Evolutionary conservation across 768 basidiomycete species (phyloP).

Genomic region (Leccinum imitatum): DNA sequence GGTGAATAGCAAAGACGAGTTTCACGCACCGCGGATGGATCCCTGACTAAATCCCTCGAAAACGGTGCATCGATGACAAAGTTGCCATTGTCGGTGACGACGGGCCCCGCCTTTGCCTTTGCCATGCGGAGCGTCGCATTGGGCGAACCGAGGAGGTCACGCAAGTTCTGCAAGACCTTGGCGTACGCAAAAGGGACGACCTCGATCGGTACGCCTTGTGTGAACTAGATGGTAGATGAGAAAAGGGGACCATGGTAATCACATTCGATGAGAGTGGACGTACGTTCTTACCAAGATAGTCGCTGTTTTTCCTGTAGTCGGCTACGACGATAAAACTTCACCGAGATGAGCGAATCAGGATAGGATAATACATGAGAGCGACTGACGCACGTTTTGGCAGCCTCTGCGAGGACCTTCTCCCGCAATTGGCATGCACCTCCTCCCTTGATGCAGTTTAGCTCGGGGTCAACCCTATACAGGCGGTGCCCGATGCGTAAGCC

Average conservation of each 20-base stretch:
- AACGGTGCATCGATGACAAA: conserved; percentile 98
- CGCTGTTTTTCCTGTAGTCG: conserved; percentile 92
- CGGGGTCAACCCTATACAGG: conserved; percentile 68
- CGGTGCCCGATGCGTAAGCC: background rate
- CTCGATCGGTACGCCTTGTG: conserved; percentile 90
- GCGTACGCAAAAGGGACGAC: conserved; percentile 96
- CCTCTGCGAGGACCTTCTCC: conserved; percentile 97
- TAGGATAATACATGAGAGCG: background rate
- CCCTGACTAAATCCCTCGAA: conserved; percentile 58
- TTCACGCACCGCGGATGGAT: conserved; percentile 55
- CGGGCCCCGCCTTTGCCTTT: conserved; percentile 89
- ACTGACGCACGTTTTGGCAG: conserved; percentile 69
- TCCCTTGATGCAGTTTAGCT: conserved; percentile 93
- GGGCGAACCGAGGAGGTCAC: conserved; percentile 57
- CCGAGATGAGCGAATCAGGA: conserved; percentile 53
- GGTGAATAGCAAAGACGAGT: background rate
- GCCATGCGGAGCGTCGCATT: conserved; percentile 90
- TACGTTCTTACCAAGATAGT: conserved; percentile 79
- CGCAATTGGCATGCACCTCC: conserved; percentile 96
- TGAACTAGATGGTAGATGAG: conserved; percentile 51
- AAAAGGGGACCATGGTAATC: background rate
- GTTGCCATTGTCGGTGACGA: conserved; percentile 96
- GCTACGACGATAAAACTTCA: conserved; percentile 77
- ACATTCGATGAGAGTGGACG: conserved; percentile 29
- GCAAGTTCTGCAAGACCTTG: conserved; percentile 75